A percentile compares a stretch with the other conserved stretches of the same genome.
These are phyloP conservation scores for Colletotrichum ledebouriae DNA, from an alignment of 2,329 filamentous ascomycete species.

Conservation along the genomic window DNA sequence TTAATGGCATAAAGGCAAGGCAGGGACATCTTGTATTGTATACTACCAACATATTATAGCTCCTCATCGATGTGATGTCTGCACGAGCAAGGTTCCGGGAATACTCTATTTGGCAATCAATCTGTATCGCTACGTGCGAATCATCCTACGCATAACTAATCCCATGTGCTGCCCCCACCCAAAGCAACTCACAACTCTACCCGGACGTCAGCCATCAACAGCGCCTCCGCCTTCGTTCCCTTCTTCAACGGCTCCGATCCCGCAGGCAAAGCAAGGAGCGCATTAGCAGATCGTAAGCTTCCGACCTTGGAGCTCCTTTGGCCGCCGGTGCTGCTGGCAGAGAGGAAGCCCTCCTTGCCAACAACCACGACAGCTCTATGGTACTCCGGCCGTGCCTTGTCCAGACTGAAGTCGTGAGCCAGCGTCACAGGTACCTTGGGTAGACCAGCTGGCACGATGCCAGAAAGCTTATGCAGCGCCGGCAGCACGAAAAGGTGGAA, in stretches of 20 bases:
- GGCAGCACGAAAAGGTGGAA: conserved; percentile 96
- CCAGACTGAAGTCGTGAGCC: conserved; percentile 79
- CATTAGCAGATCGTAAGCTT: conserved; percentile 90
- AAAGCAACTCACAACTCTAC: conserved; percentile 9
- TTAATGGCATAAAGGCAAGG: conserved; percentile 44
- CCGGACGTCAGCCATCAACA: conserved; percentile 76
- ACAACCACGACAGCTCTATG: conserved; percentile 84
- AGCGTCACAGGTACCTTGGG: conserved; percentile 79
- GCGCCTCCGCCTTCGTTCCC: conserved; percentile 79
- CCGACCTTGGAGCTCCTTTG: conserved; percentile 92
- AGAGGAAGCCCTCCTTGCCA: conserved; percentile 74
- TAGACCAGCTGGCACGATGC: conserved; percentile 76
- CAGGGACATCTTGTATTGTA: conserved; percentile 43
- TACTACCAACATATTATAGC: conserved; percentile 42
- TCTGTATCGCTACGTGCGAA: not conserved
- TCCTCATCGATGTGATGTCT: conserved; percentile 39
- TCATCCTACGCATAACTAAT: not conserved
- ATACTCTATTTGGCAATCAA: not conserved
- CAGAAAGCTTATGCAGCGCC: conserved; percentile 81
- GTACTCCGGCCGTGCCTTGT: conserved; percentile 86
- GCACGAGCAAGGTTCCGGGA: not conserved
- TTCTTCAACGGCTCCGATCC: conserved; percentile 74
- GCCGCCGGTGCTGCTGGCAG: conserved; percentile 86
- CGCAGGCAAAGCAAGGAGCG: conserved; percentile 80
- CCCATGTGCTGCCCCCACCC: too few species aligned